A percentile compares a stretch with the other conserved stretches of the same genome.
phyloP scores from a whole-genome alignment of 2,329 filamentous ascomycete species.

The Rhinocladiella similis region DNA sequence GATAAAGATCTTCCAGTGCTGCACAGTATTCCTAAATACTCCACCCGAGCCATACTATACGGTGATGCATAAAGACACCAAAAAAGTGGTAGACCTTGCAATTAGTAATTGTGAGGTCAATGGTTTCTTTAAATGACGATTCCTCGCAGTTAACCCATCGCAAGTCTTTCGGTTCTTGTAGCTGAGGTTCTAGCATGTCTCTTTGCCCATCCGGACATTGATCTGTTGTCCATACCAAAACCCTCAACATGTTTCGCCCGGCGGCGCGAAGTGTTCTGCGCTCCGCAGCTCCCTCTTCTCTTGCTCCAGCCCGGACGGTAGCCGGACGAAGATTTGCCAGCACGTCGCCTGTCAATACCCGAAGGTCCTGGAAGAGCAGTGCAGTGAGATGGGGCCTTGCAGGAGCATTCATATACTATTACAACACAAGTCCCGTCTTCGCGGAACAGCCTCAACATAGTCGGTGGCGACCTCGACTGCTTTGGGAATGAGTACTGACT shows the following conservation, averaged over 20 bases:
- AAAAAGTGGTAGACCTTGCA: background rate
- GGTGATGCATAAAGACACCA: background rate
- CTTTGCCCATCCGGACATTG: background rate
- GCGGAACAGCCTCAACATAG: conserved; percentile 72
- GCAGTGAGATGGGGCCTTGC: conserved; percentile 74
- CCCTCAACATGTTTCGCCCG: conserved; percentile 52
- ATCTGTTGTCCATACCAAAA: background rate
- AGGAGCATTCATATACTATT: conserved; percentile 80
- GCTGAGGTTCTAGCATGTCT: conserved; percentile 7
- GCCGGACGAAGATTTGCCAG: conserved; percentile 53
- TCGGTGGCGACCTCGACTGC: conserved; percentile 48
- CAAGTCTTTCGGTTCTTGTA: background rate
- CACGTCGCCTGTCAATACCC: conserved; percentile 61
- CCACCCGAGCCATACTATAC: background rate
- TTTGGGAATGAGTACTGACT: conserved; percentile 4
- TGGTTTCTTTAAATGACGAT: background rate
- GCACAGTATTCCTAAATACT: background rate
- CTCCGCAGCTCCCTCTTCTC: conserved; percentile 22
- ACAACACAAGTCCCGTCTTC: conserved; percentile 86
- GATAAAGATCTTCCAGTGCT: background rate
- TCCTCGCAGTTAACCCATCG: background rate
- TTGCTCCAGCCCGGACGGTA: conserved; percentile 16
- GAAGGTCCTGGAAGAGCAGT: conserved; percentile 79
- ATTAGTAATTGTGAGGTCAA: conserved; percentile 4
- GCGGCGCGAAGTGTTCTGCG: conserved; percentile 48